Base-by-base conservation (phyloP, 192 early-diverging fungal genomes). In the Gonapodya sp. region DNA sequence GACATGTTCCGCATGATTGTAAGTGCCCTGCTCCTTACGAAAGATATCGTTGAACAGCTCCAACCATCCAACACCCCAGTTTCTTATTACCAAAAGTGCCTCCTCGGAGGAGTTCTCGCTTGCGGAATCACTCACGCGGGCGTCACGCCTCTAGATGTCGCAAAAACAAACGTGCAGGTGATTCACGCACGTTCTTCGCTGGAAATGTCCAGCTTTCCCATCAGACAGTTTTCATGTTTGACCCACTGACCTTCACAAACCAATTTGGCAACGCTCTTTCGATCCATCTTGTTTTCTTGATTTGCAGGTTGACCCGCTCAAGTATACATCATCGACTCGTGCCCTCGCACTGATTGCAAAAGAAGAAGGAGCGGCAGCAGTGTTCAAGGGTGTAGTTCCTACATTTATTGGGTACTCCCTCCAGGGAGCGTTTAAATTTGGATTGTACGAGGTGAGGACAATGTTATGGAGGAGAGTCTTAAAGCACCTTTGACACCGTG, bases 341-440 rank as follows among this genome's bases (percentile, higher is more conserved):
- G 86, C 85, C 79, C 80, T 88, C 78, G 82, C 86, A 35, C 81
- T 82, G 81, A 87, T 88, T 78, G 74, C 83, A 35, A 85, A 86
- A 35, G 89, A 90, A 34, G 90, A 95, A 84, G 95, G 95, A 35
- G 79, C 91, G 82, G 81, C 86, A 75, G 94, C 92, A 32, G 79
- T 96, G 74, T 94, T 88, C 80, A 94, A 93, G 36, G 95, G 95
- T 73, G 87, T 91, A 34, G 89, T 86, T 2, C 94, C 95, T 33
- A 96, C 94, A 18, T 85, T 94, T 35, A 80, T 94, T 36, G 95
- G 95, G 30, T 96, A 96, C 87, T 94, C 93, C 73, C 81, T 92
- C 77, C 94, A 96, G 86, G 94, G 94, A 81, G 86, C 90, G 82
- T 89, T 93, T 88, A 96, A 96, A 87, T 96, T 94, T 85, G 95